These are phyloP conservation scores for Fusarium sp. DNA, from an alignment of 2,329 filamentous ascomycete genomes.

Conservation along the genomic window DNA sequence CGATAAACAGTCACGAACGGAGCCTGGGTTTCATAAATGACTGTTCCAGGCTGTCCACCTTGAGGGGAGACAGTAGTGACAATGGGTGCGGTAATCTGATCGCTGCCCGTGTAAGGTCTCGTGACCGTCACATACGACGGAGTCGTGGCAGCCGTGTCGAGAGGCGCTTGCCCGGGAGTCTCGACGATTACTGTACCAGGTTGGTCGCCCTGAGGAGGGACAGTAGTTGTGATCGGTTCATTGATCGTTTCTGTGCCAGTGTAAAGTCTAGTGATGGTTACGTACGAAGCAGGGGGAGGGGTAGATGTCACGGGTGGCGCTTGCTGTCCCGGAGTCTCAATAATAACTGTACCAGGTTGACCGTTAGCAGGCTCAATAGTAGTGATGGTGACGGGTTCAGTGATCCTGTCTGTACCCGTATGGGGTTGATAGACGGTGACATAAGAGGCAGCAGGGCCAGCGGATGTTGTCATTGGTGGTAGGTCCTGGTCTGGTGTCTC, in stretches of 20 bases:
- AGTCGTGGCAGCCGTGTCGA: neutral
- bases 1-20: slow-evolving; percentile 15
- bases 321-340: slow-evolving; percentile 30
- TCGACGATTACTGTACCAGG: slow-evolving; percentile 29
- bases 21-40: slow-evolving; percentile 25
- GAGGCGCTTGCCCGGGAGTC: neutral
- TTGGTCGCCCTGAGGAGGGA: slow-evolving; percentile 18
- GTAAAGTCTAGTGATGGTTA: slow-evolving; percentile 25
- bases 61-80: slow-evolving; percentile 17
- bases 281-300: slow-evolving; percentile 9
- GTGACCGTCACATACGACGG: slow-evolving; percentile 27
- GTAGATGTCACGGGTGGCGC: slow-evolving; percentile 22
- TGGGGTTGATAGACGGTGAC: slow-evolving; percentile 28
- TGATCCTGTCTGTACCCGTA: slow-evolving; percentile 17
- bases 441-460: slow-evolving; percentile 19
- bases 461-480: slow-evolving; percentile 22
- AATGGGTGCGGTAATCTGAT: slow-evolving; percentile 7
- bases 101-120: slow-evolving; percentile 10
- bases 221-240: slow-evolving; percentile 11
- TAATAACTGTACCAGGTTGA: slow-evolving; percentile 31
- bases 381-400: slow-evolving; percentile 20
- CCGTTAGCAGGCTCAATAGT: slow-evolving; percentile 22
- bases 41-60: slow-evolving; percentile 21
- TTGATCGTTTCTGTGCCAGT: slow-evolving; percentile 20
- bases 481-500: slow-evolving; percentile 26